Evolutionary conservation across 495 filamentous ascomycete species (phyloP), one percentile per base, ranked within the genome.

Genomic region (Acidomyces sp.): DNA sequence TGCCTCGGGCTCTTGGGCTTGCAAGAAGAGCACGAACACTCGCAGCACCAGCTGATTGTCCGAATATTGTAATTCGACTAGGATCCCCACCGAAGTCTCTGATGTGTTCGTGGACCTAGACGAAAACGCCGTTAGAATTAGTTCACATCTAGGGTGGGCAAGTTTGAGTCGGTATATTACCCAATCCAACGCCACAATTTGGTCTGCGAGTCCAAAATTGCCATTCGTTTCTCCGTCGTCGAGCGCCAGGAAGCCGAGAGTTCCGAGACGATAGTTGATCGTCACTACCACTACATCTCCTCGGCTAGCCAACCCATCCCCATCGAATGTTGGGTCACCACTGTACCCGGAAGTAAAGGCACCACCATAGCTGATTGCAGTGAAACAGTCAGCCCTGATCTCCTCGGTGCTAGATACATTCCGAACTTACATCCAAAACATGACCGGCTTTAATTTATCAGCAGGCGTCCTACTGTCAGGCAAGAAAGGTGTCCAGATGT

Each of bases 151-250:
- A n/a, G n/a, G n/a, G n/a, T n/a, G n/a, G n/a, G n/a, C n/a, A n/a
- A n/a, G n/a, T n/a, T n/a, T n/a, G n/a, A n/a, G n/a, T n/a, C n/a
- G n/a, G n/a, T n/a, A n/a, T n/a, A n/a, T n/a, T n/a, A n/a, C n/a
- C 57, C 55, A 58, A 4, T 57, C 40, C 4, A 60, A 43, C 0
- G 52, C 56, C 12, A 52, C 45, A 28, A 55, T 45, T 34, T 54
- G 67, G 53, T 74, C 71, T 1, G 57, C 61, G 2, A 77, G 49
- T 1, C 70, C 69, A 46, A 61, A 75, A 37, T 75, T 75, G 5
- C 71, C 71, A 36, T 66, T 72, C 9, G 60, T 71, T 26, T 29
- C 36, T 22, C 46, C 41, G 25, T 48, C 44, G 18, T 53, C 36
- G 17, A 59, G 29, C 51, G 62, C 51, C 1, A 69, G 47, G 37